These are phyloP conservation scores for Pseudopyrenochaeta lycopersici DNA, from an alignment of 2,329 filamentous ascomycete genomes.

Conservation along the genomic window DNA sequence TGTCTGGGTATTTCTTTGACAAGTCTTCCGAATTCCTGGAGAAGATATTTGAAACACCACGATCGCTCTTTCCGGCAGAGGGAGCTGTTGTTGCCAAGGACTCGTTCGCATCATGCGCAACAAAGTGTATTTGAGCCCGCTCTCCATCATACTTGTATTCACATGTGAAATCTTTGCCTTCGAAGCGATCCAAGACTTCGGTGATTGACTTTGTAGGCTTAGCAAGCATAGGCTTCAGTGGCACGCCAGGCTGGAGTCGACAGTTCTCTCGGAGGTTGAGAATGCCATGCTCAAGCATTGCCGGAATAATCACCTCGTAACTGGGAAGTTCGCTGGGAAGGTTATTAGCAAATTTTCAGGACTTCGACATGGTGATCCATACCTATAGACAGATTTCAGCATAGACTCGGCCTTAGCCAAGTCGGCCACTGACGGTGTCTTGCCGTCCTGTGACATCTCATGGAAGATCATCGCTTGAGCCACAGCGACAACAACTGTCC, in stretches of 20 bases:
- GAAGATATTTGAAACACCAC: constrained; percentile 90
- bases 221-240: constrained; percentile 97
- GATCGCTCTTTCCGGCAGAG: constrained; percentile 71
- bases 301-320: constrained; percentile 93
- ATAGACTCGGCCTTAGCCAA: constrained; percentile 84
- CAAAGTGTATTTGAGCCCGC: constrained; percentile 97
- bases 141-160: constrained; percentile 99
- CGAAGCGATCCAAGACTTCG: constrained; percentile 95
- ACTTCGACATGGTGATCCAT: constrained; percentile 31
- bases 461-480: constrained; percentile 89
- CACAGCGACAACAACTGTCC: constrained; percentile 86
- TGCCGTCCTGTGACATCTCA: constrained; percentile 76
- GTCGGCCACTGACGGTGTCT: constrained; percentile 76
- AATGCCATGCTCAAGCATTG: constrained; percentile 86
- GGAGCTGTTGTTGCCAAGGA: constrained; percentile 68
- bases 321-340: constrained; percentile 83
- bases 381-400: constrained; percentile 91
- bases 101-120: constrained; percentile 78
- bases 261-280: constrained; percentile 83
- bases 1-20: constrained; percentile 97
- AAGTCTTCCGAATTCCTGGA: constrained; percentile 97
- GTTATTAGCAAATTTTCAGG: constrained; percentile 45
- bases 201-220: constrained; percentile 99
- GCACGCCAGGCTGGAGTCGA: constrained; percentile 91
- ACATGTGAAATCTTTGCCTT: constrained; percentile 94